A percentile compares a stretch with the other conserved stretches of the same genome.
Conservation (phyloP, 1,139 yeast genomes). For the Ogataea hybrid region DNA sequence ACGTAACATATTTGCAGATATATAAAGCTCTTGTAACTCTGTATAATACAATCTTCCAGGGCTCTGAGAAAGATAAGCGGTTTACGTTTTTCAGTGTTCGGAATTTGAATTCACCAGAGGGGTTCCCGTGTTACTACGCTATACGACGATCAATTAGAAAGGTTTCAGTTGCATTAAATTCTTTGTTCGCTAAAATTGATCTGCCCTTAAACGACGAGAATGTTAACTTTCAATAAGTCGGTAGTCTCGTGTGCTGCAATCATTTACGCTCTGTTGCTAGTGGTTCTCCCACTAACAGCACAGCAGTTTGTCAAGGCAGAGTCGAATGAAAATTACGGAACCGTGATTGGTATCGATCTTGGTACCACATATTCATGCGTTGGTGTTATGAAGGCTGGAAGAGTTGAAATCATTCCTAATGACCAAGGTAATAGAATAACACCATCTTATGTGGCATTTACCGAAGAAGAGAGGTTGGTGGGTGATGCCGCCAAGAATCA, state of each 20-base stretch:
- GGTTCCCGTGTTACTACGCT: too few relatives aligned
- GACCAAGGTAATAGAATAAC: constrained; percentile 97
- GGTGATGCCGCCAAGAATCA: constrained; percentile 97
- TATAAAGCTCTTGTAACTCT: neutral
- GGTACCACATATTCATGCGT: constrained; percentile 95
- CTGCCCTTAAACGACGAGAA: constrained; percentile 12
- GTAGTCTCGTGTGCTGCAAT: constrained; percentile 43
- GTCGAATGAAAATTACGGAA: constrained; percentile 60
- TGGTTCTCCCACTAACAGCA: constrained; percentile 56
- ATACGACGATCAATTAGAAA: too few relatives aligned
- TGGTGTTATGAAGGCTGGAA: constrained; percentile 89
- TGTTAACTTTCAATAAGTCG: constrained; percentile 38
- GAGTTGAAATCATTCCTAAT: constrained; percentile 89
- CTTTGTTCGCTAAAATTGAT: neutral
- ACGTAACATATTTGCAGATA: constrained; percentile 11
- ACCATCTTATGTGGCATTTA: constrained; percentile 86
- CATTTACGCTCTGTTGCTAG: constrained; percentile 55
- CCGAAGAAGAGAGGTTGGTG: constrained; percentile 77
- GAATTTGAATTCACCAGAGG: too few relatives aligned
- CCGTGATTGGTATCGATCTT: constrained; percentile 83
- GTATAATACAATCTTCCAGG: too few relatives aligned
- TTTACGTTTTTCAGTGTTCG: too few relatives aligned
- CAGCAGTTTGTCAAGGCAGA: constrained; percentile 35
- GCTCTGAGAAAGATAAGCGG: too few relatives aligned
- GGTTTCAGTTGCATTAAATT: too few relatives aligned